Percentiles rank a stretch among this genome's conserved stretches.
Evolutionary conservation across 2,329 filamentous ascomycete species (phyloP).

Genomic region (Stemphylium beticola): DNA sequence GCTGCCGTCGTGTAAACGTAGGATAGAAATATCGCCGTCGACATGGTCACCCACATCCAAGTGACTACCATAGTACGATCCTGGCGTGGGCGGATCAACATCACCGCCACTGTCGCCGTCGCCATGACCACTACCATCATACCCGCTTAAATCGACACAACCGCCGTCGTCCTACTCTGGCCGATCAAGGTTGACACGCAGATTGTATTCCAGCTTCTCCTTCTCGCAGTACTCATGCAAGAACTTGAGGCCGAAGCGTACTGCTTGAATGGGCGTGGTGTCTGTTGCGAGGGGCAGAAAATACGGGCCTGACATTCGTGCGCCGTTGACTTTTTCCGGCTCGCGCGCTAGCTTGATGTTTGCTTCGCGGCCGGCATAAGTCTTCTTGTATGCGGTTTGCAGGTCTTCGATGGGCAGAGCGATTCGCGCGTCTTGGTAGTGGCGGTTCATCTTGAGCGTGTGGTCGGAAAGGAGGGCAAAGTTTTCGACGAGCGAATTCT

Average conservation of each 20-base stretch:
- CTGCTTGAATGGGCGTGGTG: conserved; percentile 53
- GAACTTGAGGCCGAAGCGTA: conserved; percentile 52
- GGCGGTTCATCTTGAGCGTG: conserved; percentile 31
- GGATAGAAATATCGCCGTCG: too few species aligned
- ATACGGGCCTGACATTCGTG: conserved; percentile 47
- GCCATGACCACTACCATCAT: too few species aligned
- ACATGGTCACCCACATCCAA: too few species aligned
- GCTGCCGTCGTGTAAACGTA: too few species aligned
- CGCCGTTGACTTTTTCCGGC: conserved; percentile 43
- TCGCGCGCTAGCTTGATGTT: conserved; percentile 29
- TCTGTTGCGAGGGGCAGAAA: conserved; percentile 50
- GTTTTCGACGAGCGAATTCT: conserved; percentile 30
- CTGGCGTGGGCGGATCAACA: too few species aligned
- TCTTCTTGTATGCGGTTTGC: conserved; percentile 46
- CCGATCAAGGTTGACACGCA: conserved; percentile 38
- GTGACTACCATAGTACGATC: too few species aligned
- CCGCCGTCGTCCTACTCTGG: conserved; percentile 9
- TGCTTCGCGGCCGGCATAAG: conserved; percentile 42
- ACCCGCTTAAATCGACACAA: background rate
- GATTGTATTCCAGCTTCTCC: conserved; percentile 33
- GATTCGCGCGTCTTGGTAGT: conserved; percentile 36
- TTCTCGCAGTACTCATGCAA: conserved; percentile 52
- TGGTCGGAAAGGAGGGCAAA: conserved; percentile 38
- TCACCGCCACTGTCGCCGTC: too few species aligned
- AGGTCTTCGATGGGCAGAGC: conserved; percentile 46